Evolutionary conservation across 2,329 filamentous ascomycete genomes (phyloP), one percentile per base, ranked within the genome.

Genomic region (Colletotrichum caudatum): DNA sequence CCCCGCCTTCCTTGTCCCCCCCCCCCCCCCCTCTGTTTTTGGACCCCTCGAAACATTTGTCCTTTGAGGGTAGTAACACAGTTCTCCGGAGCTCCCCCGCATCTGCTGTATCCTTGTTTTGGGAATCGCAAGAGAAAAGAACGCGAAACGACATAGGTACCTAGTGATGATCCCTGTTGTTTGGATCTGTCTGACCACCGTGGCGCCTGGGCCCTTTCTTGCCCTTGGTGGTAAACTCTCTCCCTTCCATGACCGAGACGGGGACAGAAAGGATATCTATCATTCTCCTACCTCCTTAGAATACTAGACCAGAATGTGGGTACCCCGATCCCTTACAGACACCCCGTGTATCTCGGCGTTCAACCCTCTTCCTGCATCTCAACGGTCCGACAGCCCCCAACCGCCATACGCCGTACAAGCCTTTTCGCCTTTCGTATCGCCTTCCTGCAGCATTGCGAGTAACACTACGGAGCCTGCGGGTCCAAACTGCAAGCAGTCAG

Each of bases 31-130:
- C 51, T 35, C n/a, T 29, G 18, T 11, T 18, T 11, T 53, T 20
- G 9, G 16, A 64, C 12, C 39, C 12, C 33, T 53, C 20, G 39
- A n/a, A 54, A 58, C n/a, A n/a, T 67, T 12, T 12, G 29, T 41
- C 26, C 44, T 59, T n/a, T 9, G 53, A 54, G 62, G n/a, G 35
- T 9, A 9, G 9, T 37, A 8, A 46, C 35, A n/a, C 14, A 51
- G 39, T 29, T 50, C 20, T 14, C 23, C 56, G 44, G 56, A 57
- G 64, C 57, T 62, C 59, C 68, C 68, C 68, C 68, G 68, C 68
- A 71, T 37, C 51, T 37, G 64, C 54, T 54, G 48, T 57, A 46
- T 37, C 16, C 12, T 64, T 35, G 33, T n/a, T 29, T 39, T 62
- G 60, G 58, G 33, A 46, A 26, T 29, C 39, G 58, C 3, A 26